Base-by-base conservation (phyloP, 768 basidiomycete species). In the Fomitopsis pulvina region DNA sequence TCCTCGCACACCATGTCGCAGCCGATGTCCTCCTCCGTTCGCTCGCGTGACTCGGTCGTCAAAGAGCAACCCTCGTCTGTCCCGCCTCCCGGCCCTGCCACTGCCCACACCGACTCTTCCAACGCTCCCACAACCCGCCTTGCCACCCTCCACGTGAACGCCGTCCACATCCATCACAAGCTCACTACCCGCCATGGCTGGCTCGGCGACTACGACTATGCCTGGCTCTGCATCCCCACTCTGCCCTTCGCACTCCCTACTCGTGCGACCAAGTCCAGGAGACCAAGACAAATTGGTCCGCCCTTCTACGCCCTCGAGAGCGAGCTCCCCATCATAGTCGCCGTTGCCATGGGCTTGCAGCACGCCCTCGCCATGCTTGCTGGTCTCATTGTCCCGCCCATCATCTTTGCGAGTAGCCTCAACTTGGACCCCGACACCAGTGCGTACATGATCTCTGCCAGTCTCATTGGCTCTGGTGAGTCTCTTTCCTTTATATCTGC, bases 201-300 rank as follows among this genome's bases (percentile, higher is more conserved):
- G 89, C 50, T 91, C n/a, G 89, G 89, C 0, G 83, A 85, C 61
- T 92, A 90, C 60, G 79, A 91, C 68, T 91, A 87, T 59, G 74
- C 68, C 7, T 71, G 78, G 76, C 74, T 89, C 48, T 90, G 87
- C 61, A 76, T 71, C 18, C 87, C 89, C 2, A 66, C 70, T 0
- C 69, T 88, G 0, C 89, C 89, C 0, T 87, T 78, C 59, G 20
- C 58, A 5, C 21, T 51, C 37, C 63, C 72, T 24, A 62, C 63
- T 16, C 62, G 61, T 21, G 49, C 54, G 5, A 45, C 51, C 18
- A 66, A 68, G 16, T 60, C 50, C 26, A 64, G 63, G 37, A 52
- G 43, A 44, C n/a, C n/a, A n/a, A 54, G 40, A 16, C 51, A 50
- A 14, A 59, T 64, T 8, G 62, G 67, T 16, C 83, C 89, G 1